phyloP scores from a whole-genome alignment of 495 filamentous ascomycete genomes.

The Filosporella fistucella region DNA sequence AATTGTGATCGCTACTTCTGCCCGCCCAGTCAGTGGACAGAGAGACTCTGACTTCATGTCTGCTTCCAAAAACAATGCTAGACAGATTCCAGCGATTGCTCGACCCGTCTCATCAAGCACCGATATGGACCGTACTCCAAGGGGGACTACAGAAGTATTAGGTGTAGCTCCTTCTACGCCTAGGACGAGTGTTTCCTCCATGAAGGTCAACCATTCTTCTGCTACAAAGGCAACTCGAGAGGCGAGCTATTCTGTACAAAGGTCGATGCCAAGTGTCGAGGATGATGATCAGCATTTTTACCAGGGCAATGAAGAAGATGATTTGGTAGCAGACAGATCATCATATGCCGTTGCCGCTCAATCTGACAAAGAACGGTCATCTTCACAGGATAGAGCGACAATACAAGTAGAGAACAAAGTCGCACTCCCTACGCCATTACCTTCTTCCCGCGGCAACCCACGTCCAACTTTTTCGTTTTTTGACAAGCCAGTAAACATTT shows the following conservation, averaged over 20 bases:
- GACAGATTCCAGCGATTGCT: background rate
- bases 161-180: slow-evolving; percentile 5
- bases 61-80: background rate
- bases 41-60: slow-evolving; percentile 18
- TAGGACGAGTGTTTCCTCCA: slow-evolving; percentile 19
- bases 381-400: too few species aligned
- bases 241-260: slow-evolving; percentile 7
- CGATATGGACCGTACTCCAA: slow-evolving; percentile 8
- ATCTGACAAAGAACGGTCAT: too few species aligned
- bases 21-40: background rate
- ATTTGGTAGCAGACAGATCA: too few species aligned
- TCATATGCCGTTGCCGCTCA: too few species aligned
- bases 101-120: slow-evolving; percentile 7
- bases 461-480: too few species aligned
- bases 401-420: too few species aligned
- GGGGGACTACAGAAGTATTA: background rate
- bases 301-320: too few species aligned
- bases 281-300: background rate
- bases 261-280: background rate
- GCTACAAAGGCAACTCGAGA: background rate
- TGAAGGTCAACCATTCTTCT: slow-evolving; percentile 18
- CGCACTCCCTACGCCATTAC: too few species aligned
- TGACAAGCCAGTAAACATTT: too few species aligned
- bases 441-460: too few species aligned
- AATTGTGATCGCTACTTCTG: background rate